Base-by-base conservation (phyloP, 768 basidiomycete genomes). In the Trametes cubensis region DNA sequence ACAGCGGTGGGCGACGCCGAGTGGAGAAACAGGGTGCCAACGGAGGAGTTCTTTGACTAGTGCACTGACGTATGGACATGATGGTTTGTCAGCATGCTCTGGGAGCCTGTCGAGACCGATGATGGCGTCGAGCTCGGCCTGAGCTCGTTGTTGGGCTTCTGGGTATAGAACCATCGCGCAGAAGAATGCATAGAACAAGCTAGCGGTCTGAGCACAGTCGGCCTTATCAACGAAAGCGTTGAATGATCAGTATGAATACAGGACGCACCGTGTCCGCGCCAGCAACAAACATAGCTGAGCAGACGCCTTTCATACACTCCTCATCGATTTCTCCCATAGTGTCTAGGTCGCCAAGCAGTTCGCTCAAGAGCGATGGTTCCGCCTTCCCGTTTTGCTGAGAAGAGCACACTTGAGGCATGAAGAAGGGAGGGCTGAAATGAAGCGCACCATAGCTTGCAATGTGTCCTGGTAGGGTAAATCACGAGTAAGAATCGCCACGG, bases 391-490 rank as follows among this genome's bases (percentile, higher is more conserved):
- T 0, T 17, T 45, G 18, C 3, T 11, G 46, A 50, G 41, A 3
- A 7, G 6, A n/a, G 0, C 4, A 7, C n/a, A 17, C 4, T 30
- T 46, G 8, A 20, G 20, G 3, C 18, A 11, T 46, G n/a, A 3
- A 20, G 3, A 46, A 11, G 18, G 3, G n/a, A 17, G 21, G 18
- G 4, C 4, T 13, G 3, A 0, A 2, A 11, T 11, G 23, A n/a
- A 2, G 8, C 51, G 18, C 48, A 87, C 87, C 72, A 86, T 78
- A 55, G 78, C 80, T 13, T 75, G 74, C 72, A 82, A 80, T 46
- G 83, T 79, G 54, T 75, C 85, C 44, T 80, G 77, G 56, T 80
- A 89, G 2, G 88, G 88, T 49, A 74, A 73, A 21, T 89, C 81
- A n/a, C 84, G 81, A 50, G 83, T 85, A 60, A 83, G 82, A 50